Evolutionary conservation across 2,329 filamentous ascomycete genomes (phyloP), one percentile per base, ranked within the genome.

Genomic region (Aspergillus sp.): DNA sequence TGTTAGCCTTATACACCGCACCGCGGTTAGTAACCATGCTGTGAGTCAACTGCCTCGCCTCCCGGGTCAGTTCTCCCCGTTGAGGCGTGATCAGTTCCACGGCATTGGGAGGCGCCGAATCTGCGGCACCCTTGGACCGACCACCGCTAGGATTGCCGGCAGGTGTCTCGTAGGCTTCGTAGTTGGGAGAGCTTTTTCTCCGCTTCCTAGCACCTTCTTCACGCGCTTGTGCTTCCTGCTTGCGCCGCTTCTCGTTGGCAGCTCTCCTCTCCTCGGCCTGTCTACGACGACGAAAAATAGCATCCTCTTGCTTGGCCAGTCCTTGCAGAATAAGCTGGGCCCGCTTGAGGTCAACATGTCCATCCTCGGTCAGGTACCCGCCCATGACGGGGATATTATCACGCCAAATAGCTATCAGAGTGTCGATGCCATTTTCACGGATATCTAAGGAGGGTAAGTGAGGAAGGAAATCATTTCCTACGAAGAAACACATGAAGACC

Each of bases 401-500:
- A 72, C 91, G 89, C 95, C 96, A 99, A 58, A 99, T 95, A n/a
- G 91, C 89, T 66, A 93, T 96, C 58, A 99, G 82, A 0, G 93
- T 96, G 73, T 99, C 94, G 72, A 99, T 99, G 52, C 94, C 94
- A 74, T 97, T 93, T 72, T 99, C 95, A 62, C 95, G 88, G 74
- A 99, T 98, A 76, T 98, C 95, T 60, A 99, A 84, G 70, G 94
- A 96, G n/a, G 95, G 95, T 60, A 99, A 82, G 82, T 99, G 95
- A 54, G 95, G 95, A 67, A 99, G 80, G 80, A 99, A 99, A 81
- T 99, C 96, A 77, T 99, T 99, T 67, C 94, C 94, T 59, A 98
- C 94, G 74, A 98, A 98, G 80, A 96, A 98, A 79, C 94, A 98
- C 88, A 98, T 95, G 76, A 98, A 98, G 13, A 98, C 92, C 95